Base-by-base conservation (phyloP, 139 green algal species). In the Nannochloris sp. region DNA sequence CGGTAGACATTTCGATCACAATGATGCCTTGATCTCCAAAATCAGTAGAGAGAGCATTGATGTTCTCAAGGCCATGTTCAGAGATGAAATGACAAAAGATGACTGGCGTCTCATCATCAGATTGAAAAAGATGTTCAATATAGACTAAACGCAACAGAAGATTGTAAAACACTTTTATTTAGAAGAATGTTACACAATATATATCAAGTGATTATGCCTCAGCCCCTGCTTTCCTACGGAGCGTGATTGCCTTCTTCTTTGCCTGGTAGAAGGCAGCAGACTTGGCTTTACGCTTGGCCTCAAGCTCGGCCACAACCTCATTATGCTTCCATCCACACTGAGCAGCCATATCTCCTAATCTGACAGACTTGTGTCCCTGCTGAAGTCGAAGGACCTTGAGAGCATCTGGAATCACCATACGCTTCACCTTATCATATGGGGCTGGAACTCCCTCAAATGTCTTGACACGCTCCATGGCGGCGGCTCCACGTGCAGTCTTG, bases 281-380 rank as follows among this genome's bases (percentile, higher is more conserved):
- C 72, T 87, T 83, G 44, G 50, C 88, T 81, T 96, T 97, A 71
- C 93, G 86, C 80, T 90, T 87, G 43, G 64, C 86, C 81, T 98
- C 93, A 67, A 98, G 84, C 60, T 89, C 77, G 18, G 74, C 76
- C 9, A 96, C 80, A 23, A 85, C 79, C 15, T 89, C 89, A 66
- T 83, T 61, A 85, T 98, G 86, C 76, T 95, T 96, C 93, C 93
- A 98, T 76, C 93, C 93, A 8, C 98, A 89, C 84, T 96, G 73
- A 15, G 15, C 57, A 21, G 60, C 60, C 24, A 66, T 23, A 53
- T 66, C 60, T 44, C 60, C 60, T 44, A 66, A 40, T 23, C 36
- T 51, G 10, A 53, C 34, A 85, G 81, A 92, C 64, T 87, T 85
- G 88, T 96, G 89, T 48, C 89, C 88, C 56, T 92, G 85, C 80